Evolutionary conservation across 176 grass and related monocot species (phyloP), one percentile per base, ranked within the genome.

Genomic region (Pontederia paniculata): DNA sequence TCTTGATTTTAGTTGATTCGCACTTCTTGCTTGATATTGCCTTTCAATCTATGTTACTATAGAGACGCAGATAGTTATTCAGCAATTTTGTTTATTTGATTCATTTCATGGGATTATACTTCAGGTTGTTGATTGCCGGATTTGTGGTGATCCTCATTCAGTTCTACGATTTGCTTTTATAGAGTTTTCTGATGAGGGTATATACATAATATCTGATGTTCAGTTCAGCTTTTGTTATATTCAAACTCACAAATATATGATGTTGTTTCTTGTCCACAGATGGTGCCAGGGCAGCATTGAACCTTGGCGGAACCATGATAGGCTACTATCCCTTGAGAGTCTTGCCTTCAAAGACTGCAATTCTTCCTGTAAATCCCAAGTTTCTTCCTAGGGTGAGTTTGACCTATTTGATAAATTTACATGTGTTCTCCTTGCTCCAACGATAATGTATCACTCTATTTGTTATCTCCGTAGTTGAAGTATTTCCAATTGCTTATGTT

Each of bases 321-420:
- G 85, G 90, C 55, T 96, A 77, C 60, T 89, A 96, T 54, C 85
- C 90, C 28, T 76, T 96, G 69, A 89, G 85, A 86, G 85, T 96
- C 17, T 78, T 96, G 42, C 90, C 90, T 76, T 96, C 90, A 45
- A 96, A 86, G 70, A 96, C 90, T 76, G 85, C 90, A 31, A 89
- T 96, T 54, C 75, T 96, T 70, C 90, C 90, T 78, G 90, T 96
- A 47, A 95, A 95, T 86, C 90, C 90, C 47, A 95, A 86, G 54
- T 89, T 89, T 67, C 90, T 95, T 75, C 90, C 90, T 18, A 72
- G 76, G 60, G 90, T 95, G 23, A 76, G 72, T 45, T 44, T 57
- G 12, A 8, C 14, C n/a, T 44, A 18, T 21, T 42, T 43, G 11
- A 48, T 10, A 41, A 66, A 46, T 20, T 81, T 57, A 66, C 14